These are phyloP conservation scores for Bisporella sp. DNA, from an alignment of 2,329 filamentous ascomycete genomes.

Conservation along the genomic window DNA sequence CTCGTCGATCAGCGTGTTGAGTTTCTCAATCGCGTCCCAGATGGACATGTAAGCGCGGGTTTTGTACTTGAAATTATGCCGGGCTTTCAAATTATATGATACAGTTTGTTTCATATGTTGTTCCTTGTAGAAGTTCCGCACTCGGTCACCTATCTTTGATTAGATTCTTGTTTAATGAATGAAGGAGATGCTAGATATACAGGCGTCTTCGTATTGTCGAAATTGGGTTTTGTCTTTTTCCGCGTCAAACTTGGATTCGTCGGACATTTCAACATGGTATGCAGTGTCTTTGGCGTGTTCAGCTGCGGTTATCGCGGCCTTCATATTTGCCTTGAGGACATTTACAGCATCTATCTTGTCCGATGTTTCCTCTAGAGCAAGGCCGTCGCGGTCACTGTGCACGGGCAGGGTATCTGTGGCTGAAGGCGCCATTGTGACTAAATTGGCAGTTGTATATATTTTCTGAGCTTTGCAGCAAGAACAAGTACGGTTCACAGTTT, in stretches of 20 bases:
- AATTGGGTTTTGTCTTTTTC: conserved; percentile 75
- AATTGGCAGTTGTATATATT: too few relatives aligned
- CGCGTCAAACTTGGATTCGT: conserved; percentile 60
- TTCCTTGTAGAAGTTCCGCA: conserved; percentile 80
- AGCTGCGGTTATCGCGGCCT: too few relatives aligned
- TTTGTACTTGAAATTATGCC: conserved; percentile 61
- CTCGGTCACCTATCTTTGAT: conserved; percentile 45
- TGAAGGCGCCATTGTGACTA: conserved; percentile 18
- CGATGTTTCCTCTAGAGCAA: conserved; percentile 36
- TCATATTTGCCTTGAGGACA: conserved; percentile 36
- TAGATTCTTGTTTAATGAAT: too few relatives aligned
- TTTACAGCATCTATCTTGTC: conserved; percentile 49
- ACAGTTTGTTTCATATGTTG: conserved; percentile 68
- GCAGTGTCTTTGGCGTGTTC: too few relatives aligned
- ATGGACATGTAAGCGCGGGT: conserved; percentile 67
- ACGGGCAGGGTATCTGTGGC: conserved; percentile 9
- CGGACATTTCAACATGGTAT: conserved; percentile 31
- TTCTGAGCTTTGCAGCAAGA: too few relatives aligned
- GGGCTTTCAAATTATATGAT: conserved; percentile 77
- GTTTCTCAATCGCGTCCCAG: conserved; percentile 89
- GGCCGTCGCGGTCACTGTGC: conserved; percentile 16
- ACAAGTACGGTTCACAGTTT: too few relatives aligned
- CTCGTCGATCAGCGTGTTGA: conserved; percentile 86
- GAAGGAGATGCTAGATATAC: conserved; percentile 25
- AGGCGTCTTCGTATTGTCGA: conserved; percentile 76